Evolutionary conservation across 2,329 filamentous ascomycete species (phyloP).

Genomic region (Calonectria crousiana): DNA sequence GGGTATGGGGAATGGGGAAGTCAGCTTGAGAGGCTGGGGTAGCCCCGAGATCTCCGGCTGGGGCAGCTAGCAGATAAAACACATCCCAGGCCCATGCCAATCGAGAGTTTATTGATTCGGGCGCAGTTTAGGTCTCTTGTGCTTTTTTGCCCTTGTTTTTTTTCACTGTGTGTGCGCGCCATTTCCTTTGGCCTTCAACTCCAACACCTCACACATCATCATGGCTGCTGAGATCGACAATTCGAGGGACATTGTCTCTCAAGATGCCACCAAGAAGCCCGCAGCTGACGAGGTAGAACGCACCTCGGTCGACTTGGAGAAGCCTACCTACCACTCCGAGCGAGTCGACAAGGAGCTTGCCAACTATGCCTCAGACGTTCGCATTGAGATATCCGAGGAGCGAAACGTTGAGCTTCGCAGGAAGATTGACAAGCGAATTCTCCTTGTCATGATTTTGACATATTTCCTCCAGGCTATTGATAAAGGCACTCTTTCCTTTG

Average conservation of each 20-base stretch:
- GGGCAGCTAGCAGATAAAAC: conserved; percentile 17
- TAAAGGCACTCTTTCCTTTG: conserved; percentile 75
- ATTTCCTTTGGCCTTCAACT: background rate
- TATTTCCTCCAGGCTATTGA: conserved; percentile 80
- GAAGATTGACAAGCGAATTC: conserved; percentile 75
- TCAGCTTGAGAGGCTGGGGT: conserved; percentile 1
- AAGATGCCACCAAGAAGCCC: conserved; percentile 28
- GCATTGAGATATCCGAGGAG: conserved; percentile 68
- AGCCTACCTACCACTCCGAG: conserved; percentile 60
- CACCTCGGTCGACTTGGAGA: conserved; percentile 48
- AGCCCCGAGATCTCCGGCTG: conserved; percentile 12
- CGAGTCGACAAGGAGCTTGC: conserved; percentile 77
- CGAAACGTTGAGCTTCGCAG: conserved; percentile 72
- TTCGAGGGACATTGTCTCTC: conserved; percentile 11
- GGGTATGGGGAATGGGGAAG: conserved; percentile 28
- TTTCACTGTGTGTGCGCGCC: background rate
- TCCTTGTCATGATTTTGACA: conserved; percentile 78
- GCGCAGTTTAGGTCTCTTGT: background rate
- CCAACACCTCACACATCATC: conserved; percentile 12
- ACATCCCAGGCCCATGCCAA: background rate
- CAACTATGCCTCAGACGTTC: conserved; percentile 68
- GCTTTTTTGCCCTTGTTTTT: background rate
- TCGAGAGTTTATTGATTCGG: background rate
- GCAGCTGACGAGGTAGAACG: conserved; percentile 45
- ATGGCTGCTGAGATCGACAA: conserved; percentile 10